These are phyloP conservation scores for Cicer bijugum DNA, from an alignment of 306 rosid genomes.

Conservation along the genomic window DNA sequence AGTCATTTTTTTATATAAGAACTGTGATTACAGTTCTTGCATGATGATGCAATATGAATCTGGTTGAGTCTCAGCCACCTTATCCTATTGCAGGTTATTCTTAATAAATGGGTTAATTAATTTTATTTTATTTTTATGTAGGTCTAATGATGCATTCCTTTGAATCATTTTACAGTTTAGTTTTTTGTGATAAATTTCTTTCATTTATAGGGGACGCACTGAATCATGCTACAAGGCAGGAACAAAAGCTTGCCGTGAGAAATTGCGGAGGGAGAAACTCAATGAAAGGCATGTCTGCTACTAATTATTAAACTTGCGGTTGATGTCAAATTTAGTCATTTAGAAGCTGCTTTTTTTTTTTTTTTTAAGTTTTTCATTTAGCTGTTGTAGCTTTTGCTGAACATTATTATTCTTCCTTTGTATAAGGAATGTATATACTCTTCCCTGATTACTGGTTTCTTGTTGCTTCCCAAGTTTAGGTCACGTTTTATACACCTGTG, in stretches of 20 bases:
- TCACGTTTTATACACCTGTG: neutral
- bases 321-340: slow-evolving; percentile 15
- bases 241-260: slow-evolving; percentile 92
- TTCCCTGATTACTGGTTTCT: slow-evolving; percentile 7
- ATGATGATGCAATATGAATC: slow-evolving; percentile 1
- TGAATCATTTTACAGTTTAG: neutral
- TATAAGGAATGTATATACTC: slow-evolving; percentile 14
- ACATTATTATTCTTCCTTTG: slow-evolving; percentile 13
- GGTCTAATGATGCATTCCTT: slow-evolving; percentile 6
- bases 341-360: slow-evolving; percentile 5
- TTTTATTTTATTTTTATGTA: slow-evolving; percentile 16
- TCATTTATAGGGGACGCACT: slow-evolving; percentile 58
- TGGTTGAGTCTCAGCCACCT: neutral
- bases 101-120: neutral
- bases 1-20: neutral
- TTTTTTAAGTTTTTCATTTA: slow-evolving; percentile 23
- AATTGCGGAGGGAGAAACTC: slow-evolving; percentile 79
- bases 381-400: slow-evolving; percentile 10
- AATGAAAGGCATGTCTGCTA: slow-evolving; percentile 74
- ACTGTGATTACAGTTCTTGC: slow-evolving; percentile 5
- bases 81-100: neutral
- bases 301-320: slow-evolving; percentile 6
- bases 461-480: slow-evolving; percentile 25
- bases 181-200: slow-evolving; percentile 36
- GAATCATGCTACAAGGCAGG: slow-evolving; percentile 59